Percentiles rank a stretch among this genome's conserved stretches.
These are phyloP conservation scores for Leucogyrophana mollusca DNA, from an alignment of 768 basidiomycete genomes.

Conservation along the genomic window DNA sequence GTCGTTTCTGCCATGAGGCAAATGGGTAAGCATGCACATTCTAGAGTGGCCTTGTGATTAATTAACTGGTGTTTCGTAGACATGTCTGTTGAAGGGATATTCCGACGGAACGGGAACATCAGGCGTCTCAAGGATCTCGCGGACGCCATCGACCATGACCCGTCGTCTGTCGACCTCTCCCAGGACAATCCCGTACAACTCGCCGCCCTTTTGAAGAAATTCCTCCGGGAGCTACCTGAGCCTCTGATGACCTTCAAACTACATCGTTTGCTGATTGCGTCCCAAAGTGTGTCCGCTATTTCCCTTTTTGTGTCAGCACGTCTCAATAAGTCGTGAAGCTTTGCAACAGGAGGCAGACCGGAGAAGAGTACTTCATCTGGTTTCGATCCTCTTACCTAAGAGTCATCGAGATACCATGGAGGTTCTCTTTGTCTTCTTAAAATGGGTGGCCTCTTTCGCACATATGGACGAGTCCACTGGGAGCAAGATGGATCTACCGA, in stretches of 20 bases:
- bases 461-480: constrained; percentile 97
- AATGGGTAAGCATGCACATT: constrained; percentile 74
- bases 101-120: constrained; percentile 98
- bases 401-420: constrained; percentile 97
- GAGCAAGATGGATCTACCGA: constrained; percentile 96
- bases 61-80: constrained; percentile 47
- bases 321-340: constrained; percentile 40
- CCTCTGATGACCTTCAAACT: constrained; percentile 94
- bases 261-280: constrained; percentile 83
- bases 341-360: constrained; percentile 76
- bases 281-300: constrained; percentile 78
- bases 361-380: constrained; percentile 78
- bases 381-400: constrained; percentile 86
- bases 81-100: constrained; percentile 99
- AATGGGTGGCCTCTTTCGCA: constrained; percentile 99
- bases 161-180: constrained; percentile 85
- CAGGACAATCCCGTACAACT: constrained; percentile 97
- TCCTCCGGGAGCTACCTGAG: constrained; percentile 93
- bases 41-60: constrained; percentile 1
- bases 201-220: constrained; percentile 95
- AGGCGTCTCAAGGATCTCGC: constrained; percentile 86
- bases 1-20: constrained; percentile 98
- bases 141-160: constrained; percentile 93
- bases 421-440: constrained; percentile 95
- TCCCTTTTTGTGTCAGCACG: constrained; percentile 69